A percentile compares a stretch with the other conserved stretches of the same genome.
Conservation (phyloP, 176 grass and related monocot genomes). For the Aechmea fasciata region DNA sequence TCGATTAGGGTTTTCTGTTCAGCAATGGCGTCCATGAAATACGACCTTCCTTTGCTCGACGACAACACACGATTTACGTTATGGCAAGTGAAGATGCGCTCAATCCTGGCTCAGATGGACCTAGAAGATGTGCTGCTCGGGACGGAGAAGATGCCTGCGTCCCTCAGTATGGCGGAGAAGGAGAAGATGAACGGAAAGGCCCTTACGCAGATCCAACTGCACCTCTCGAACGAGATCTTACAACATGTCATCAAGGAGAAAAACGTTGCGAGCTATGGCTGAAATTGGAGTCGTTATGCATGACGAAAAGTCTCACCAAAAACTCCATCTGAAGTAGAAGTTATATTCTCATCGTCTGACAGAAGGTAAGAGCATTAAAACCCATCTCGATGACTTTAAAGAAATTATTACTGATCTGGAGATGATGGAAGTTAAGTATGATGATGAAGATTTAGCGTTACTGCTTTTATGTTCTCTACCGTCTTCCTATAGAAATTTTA, state of each 20-base stretch:
- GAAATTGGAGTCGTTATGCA: slow-evolving; percentile 10
- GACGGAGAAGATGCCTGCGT: not conserved
- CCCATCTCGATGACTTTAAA: too few relatives aligned
- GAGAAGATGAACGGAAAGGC: not conserved
- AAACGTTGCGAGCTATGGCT: not conserved
- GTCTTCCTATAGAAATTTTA: too few relatives aligned
- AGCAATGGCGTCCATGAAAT: slow-evolving; percentile 7
- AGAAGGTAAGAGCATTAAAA: too few relatives aligned
- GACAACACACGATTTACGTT: not conserved
- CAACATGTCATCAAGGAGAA: slow-evolving; percentile 4
- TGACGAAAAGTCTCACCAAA: not conserved
- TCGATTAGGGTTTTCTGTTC: too few relatives aligned
- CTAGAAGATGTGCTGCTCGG: not conserved
- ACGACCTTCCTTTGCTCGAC: not conserved
- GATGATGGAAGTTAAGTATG: too few relatives aligned
- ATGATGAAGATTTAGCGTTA: too few relatives aligned
- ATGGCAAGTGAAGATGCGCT: slow-evolving; percentile 12
- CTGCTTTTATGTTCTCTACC: too few relatives aligned
- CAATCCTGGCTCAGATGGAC: not conserved
- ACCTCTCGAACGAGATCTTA: slow-evolving; percentile 9
- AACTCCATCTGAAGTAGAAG: too few relatives aligned
- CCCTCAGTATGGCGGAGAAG: not conserved
- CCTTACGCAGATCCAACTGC: slow-evolving; percentile 3
- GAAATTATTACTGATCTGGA: too few relatives aligned
- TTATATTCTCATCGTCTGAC: too few relatives aligned